Evolutionary conservation across 2,329 filamentous ascomycete species (phyloP), one percentile per base, ranked within the genome.

Genomic region (Elsinoe fawcettii): DNA sequence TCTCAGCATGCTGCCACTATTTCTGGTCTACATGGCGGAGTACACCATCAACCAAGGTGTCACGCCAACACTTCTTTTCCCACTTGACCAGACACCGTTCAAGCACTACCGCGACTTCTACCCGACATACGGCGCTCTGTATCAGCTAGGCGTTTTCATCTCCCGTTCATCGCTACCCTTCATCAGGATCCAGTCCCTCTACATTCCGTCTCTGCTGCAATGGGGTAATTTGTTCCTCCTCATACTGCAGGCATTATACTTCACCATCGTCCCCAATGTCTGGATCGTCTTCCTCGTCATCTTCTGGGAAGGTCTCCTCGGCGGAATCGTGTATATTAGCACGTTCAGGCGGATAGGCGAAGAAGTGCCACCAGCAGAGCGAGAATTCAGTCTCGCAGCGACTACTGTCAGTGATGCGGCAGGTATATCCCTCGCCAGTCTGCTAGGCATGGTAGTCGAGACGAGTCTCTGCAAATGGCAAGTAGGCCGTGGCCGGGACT

Each of bases 11-110:
- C 78, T 95, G 2, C 93, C 93, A 0, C 79, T 99, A 12, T 78
- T 97, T 32, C 75, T 97, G 14, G 93, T 99, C 27, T 99, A 96
- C 70, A 81, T 97, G 34, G 90, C 91, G 58, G 93, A 99, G 75
- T 99, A 99, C 70, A 95, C 88, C 57, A 96, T 97, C 72, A 97
- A 97, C 74, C 91, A 96, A 74, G 92, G 91, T 34, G 90, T 97
- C 0, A 79, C 90, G 0, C 92, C 93, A 0, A 96, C 90, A 0
- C 77, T 97, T 0, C 80, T 99, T 3, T 99, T 96, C 68, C 90
- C 91, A 0, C 77, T 96, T 0, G 68, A 78, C 1, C 73, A 80
- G 9, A 86, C 88, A 1, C 93, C 93, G 0, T 97, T 97, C 69
- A 73, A 76, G 30, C 82, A 89, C 63, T 93, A 85, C 69, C 85